A percentile compares a stretch with the other conserved stretches of the same genome.
phyloP scores from a whole-genome alignment of 2,329 filamentous ascomycete species.

The Atkinsonella texensis region DNA sequence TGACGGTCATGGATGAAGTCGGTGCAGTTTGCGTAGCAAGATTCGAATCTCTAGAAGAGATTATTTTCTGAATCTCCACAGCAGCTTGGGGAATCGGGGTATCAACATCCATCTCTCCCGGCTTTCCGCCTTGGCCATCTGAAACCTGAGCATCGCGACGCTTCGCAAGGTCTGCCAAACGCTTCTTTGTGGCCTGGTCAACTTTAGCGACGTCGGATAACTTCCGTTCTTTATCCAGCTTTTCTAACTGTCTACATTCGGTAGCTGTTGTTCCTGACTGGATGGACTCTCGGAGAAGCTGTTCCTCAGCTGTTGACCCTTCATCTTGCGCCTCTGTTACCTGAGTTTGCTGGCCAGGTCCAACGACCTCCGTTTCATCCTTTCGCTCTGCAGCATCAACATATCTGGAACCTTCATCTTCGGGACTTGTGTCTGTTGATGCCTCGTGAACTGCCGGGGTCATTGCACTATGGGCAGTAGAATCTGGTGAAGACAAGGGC shows the following conservation, averaged over 20 bases:
- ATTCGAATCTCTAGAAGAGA: conserved; percentile 2
- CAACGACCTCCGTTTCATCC: conserved; percentile 23
- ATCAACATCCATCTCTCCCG: conserved; percentile 25
- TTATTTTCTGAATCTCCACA: conserved; percentile 7
- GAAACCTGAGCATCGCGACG: conserved; percentile 16
- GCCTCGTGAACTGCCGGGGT: conserved; percentile 57
- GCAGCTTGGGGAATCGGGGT: conserved; percentile 13
- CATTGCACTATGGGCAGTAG: conserved; percentile 60
- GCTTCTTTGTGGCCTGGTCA: not conserved
- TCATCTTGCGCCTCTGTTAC: conserved; percentile 1
- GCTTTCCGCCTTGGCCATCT: conserved; percentile 22
- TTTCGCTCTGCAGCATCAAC: conserved; percentile 34
- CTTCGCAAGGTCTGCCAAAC: not conserved
- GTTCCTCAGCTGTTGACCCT: conserved; percentile 28
- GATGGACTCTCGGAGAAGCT: conserved; percentile 31
- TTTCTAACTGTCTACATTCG: conserved; percentile 6
- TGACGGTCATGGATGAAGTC: conserved; percentile 4
- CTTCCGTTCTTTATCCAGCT: not conserved
- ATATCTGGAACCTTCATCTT: conserved; percentile 51
- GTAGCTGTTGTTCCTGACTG: conserved; percentile 15
- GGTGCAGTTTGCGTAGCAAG: conserved; percentile 6
- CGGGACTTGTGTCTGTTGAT: conserved; percentile 64
- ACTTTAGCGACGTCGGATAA: not conserved
- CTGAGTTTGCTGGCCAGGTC: not conserved
- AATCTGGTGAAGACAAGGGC: conserved; percentile 43